Percentiles rank a stretch among this genome's conserved stretches.
phyloP scores from a whole-genome alignment of 208 protist species.

The Leishmania braziliensis region DNA sequence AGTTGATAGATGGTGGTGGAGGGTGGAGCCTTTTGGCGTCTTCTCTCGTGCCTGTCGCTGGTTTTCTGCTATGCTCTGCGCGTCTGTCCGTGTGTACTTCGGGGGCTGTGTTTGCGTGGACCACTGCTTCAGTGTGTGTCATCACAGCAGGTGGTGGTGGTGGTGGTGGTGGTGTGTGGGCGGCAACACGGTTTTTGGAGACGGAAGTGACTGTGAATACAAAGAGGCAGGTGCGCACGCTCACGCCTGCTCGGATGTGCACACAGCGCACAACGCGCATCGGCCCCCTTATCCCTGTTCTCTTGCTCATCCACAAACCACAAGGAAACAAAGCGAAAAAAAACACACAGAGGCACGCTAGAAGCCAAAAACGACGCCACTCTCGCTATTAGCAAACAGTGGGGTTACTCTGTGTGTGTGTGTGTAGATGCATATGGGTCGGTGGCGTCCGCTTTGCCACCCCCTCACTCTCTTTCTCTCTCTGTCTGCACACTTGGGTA shows the following conservation, averaged over 20 bases:
- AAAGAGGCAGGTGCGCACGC: neutral
- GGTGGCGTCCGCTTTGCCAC: neutral
- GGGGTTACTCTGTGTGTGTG: neutral
- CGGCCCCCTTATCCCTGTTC: neutral
- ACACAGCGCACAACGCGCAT: neutral
- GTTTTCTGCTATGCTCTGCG: neutral
- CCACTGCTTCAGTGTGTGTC: neutral
- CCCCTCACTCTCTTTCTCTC: neutral
- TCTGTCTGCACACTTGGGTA: neutral
- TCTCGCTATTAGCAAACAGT: neutral
- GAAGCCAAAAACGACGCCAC: too few relatives aligned
- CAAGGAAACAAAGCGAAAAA: neutral
- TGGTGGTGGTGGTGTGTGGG: neutral
- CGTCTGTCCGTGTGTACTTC: slow-evolving; percentile 1
- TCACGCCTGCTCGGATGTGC: neutral
- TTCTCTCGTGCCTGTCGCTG: neutral
- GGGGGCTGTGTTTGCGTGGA: neutral
- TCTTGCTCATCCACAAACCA: neutral
- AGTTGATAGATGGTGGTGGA: neutral
- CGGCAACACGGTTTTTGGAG: too few relatives aligned
- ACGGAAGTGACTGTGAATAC: neutral
- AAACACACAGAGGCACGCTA: neutral
- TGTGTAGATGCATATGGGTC: neutral
- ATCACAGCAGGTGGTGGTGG: neutral
- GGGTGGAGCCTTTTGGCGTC: neutral